Base-by-base conservation (phyloP, 495 filamentous ascomycete genomes). In the Penicillium arizonense region DNA sequence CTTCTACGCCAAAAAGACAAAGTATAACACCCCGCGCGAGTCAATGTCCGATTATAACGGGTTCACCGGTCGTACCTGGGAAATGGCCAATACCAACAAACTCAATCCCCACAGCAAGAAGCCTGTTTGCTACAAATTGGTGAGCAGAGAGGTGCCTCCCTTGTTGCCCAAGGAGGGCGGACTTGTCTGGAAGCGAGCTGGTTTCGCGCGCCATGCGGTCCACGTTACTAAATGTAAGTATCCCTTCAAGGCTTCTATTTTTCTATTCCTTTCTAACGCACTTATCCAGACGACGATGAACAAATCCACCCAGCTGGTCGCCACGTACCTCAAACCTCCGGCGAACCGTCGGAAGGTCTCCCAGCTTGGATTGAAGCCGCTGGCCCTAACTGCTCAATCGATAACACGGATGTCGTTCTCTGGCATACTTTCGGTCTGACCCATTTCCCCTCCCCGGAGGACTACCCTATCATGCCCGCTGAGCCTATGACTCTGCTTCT, bases 361-460 rank as follows among this genome's bases (percentile, higher is more conserved):
- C 87, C 90, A 0, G 81, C 86, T 54, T 97, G 92, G 92, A 89
- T 96, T 54, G 69, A 77, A 50, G 62, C 67, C 11, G 84, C 79
- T 6, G 84, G 90, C 50, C 83, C 85, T n/a, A 75, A 71, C 37
- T 82, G 76, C 57, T 84, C 75, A 34, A 87, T 96, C 56, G 89
- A 89, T 23, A 88, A 96, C 71, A 88, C 85, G 6, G 89, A 97
- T 69, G 70, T 96, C 20, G 93, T 97, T 3, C 80, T 97, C 18
- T 97, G 93, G 93, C 93, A 97, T 70, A 97, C 93, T 0, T 97
- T 96, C 62, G 93, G 93, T 26, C 74, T 96, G 5, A 92, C 87
- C 7, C 93, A 97, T 68, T 96, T 96, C 78, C 92, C 93, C 0
- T 71, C 90, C 1, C 91, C 91, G 0, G 93, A 97, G 63, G 93